Percentiles rank a stretch among this genome's conserved stretches.
phyloP scores from a whole-genome alignment of 805 yeast species.

The Metschnikowia koreensis region DNA sequence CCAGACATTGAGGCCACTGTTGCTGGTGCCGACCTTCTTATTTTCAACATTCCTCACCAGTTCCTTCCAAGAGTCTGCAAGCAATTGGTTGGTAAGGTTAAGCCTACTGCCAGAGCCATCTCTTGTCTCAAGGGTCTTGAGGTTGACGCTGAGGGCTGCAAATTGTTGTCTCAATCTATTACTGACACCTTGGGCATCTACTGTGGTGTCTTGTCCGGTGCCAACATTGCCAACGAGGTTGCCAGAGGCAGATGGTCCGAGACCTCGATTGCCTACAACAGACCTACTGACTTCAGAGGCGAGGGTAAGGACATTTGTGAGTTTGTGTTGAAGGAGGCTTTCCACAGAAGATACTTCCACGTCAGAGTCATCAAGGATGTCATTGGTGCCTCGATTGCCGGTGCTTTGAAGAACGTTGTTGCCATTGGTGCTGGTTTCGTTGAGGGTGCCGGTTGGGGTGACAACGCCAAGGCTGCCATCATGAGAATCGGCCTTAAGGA shows the following conservation, averaged over 20 bases:
- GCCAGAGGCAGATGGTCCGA: conserved; percentile 49
- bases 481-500: conserved; percentile 47
- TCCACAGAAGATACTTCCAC: conserved; percentile 48
- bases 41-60: conserved; percentile 48
- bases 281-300: conserved; percentile 40
- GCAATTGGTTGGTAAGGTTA: conserved; percentile 39
- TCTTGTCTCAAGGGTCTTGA: conserved; percentile 48
- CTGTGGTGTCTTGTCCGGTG: conserved; percentile 49
- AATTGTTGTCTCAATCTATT: conserved; percentile 43
- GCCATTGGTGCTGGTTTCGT: conserved; percentile 48
- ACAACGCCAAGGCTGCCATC: conserved; percentile 47
- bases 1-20: conserved; percentile 40
- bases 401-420: conserved; percentile 47
- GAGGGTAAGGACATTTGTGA: conserved; percentile 42
- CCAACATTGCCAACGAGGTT: conserved; percentile 47
- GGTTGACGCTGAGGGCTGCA: conserved; percentile 43
- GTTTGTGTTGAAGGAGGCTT: conserved; percentile 39
- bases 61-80: conserved; percentile 40
- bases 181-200: conserved; percentile 43
- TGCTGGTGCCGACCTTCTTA: conserved; percentile 41
- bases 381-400: conserved; percentile 46
- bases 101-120: conserved; percentile 40
- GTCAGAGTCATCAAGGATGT: conserved; percentile 45
- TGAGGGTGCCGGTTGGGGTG: conserved; percentile 50
- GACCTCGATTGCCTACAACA: conserved; percentile 43